Conservation (phyloP, 2,329 filamentous ascomycete genomes). For the Penicillium nordicum region DNA sequence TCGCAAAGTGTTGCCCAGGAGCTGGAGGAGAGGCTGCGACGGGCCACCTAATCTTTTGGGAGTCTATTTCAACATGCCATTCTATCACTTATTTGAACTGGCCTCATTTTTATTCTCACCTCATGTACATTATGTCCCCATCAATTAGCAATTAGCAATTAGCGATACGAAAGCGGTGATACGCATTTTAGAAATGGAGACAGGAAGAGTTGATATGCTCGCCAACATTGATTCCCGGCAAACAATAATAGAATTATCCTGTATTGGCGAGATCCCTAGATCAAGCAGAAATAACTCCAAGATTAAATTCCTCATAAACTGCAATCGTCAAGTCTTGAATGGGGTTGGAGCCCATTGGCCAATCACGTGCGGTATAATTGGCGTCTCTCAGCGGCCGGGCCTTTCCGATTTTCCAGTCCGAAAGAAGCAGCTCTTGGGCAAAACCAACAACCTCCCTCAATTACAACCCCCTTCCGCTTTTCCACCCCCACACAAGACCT, state of each 20-base stretch:
- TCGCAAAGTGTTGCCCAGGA: slow-evolving; percentile 73
- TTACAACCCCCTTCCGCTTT: slow-evolving; percentile 29
- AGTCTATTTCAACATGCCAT: not conserved
- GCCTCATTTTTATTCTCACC: not conserved
- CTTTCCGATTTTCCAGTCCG: slow-evolving; percentile 42
- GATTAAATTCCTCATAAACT: not conserved
- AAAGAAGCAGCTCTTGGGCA: slow-evolving; percentile 31
- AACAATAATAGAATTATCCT: no score
- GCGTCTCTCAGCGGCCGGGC: slow-evolving; percentile 37
- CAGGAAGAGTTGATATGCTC: not conserved
- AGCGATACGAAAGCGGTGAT: slow-evolving; percentile 13
- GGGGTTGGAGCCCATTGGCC: slow-evolving; percentile 18
- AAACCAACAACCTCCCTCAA: slow-evolving; percentile 37
- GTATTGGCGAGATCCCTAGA: not conserved
- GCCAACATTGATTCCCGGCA: not conserved
- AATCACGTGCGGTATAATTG: slow-evolving; percentile 44
- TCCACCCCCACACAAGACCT: slow-evolving; percentile 22
- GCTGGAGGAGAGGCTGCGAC: slow-evolving; percentile 57
- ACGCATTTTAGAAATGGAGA: slow-evolving; percentile 2
- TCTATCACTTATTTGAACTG: not conserved
- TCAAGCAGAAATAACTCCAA: not conserved
- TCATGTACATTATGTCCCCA: slow-evolving; percentile 18
- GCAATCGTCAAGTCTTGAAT: not conserved
- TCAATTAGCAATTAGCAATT: slow-evolving; percentile 9
- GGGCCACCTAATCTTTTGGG: slow-evolving; percentile 22